Percentiles rank a stretch among this genome's conserved stretches.
phyloP scores from a whole-genome alignment of 1,284 basidiomycete species.

The Schizophyllum amplum region DNA sequence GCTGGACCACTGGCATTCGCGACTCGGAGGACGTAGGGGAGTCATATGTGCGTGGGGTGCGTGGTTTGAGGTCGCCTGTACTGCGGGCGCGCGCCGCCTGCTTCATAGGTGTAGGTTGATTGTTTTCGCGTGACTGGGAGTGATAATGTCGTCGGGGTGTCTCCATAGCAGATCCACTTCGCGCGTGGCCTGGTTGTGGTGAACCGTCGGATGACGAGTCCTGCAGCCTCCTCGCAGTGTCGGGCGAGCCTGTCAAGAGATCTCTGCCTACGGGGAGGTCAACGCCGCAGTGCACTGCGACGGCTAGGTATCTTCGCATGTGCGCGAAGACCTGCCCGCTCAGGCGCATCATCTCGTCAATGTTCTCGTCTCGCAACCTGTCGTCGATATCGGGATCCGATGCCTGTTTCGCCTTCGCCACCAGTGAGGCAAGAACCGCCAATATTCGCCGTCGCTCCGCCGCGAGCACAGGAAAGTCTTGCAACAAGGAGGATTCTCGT shows the following conservation, averaged over 20 bases:
- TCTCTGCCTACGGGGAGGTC: conserved; percentile 52
- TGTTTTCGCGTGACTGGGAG: conserved; percentile 6
- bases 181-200: conserved; percentile 1
- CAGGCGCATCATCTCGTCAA: conserved; percentile 65
- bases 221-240: not conserved
- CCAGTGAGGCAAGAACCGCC: conserved; percentile 76
- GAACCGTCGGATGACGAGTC: conserved; percentile 6
- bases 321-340: conserved; percentile 70
- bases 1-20: not conserved
- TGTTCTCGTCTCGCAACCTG: conserved; percentile 45
- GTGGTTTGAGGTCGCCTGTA: conserved; percentile 22
- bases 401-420: conserved; percentile 76
- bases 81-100: conserved; percentile 31
- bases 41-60: too few relatives aligned
- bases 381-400: conserved; percentile 49
- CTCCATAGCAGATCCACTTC: not conserved
- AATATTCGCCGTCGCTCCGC: conserved; percentile 80
- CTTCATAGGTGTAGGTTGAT: conserved; percentile 7
- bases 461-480: conserved; percentile 58
- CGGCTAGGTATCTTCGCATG: conserved; percentile 60
- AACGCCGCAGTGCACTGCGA: conserved; percentile 76
- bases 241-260: conserved; percentile 26
- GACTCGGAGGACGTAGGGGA: not conserved
- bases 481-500: conserved; percentile 72
- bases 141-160: not conserved